Percentiles rank a stretch among this genome's conserved stretches.
phyloP scores from a whole-genome alignment of 805 yeast species.

The Starmera pachycereana region DNA sequence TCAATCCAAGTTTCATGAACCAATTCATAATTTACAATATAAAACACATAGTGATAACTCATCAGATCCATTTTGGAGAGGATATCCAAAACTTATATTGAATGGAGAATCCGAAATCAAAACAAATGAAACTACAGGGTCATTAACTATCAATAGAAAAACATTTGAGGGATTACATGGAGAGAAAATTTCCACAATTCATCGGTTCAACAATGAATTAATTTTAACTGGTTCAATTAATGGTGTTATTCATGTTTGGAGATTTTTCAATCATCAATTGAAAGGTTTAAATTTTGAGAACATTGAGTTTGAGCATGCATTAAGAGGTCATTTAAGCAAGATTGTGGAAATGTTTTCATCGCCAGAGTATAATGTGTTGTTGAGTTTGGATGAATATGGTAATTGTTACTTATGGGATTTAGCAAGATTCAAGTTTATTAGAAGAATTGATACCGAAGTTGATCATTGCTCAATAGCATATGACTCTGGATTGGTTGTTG shows the following conservation, averaged over 20 bases:
- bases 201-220: conserved; percentile 15
- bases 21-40: conserved; percentile 35
- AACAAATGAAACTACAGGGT: conserved; percentile 13
- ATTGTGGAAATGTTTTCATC: conserved; percentile 39
- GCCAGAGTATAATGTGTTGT: conserved; percentile 40
- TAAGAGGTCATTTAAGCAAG: conserved; percentile 48
- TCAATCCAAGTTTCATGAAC: conserved; percentile 30
- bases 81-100: conserved; percentile 27
- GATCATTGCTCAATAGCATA: conserved; percentile 36
- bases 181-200: conserved; percentile 19
- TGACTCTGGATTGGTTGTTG: conserved; percentile 43
- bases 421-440: conserved; percentile 37
- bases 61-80: conserved; percentile 35
- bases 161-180: conserved; percentile 22
- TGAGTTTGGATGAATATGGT: conserved; percentile 49
- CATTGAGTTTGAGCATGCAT: conserved; percentile 30
- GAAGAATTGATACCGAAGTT: conserved; percentile 22
- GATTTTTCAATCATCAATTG: conserved; percentile 8
- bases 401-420: conserved; percentile 56
- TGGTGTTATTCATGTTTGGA: conserved; percentile 57
- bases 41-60: conserved; percentile 26
- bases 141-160: conserved; percentile 15
- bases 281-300: conserved; percentile 13
- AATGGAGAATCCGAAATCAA: conserved; percentile 17
- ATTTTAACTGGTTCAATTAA: conserved; percentile 33